Conservation (phyloP, 129 eudicot genomes). For the Artemisia annua region DNA sequence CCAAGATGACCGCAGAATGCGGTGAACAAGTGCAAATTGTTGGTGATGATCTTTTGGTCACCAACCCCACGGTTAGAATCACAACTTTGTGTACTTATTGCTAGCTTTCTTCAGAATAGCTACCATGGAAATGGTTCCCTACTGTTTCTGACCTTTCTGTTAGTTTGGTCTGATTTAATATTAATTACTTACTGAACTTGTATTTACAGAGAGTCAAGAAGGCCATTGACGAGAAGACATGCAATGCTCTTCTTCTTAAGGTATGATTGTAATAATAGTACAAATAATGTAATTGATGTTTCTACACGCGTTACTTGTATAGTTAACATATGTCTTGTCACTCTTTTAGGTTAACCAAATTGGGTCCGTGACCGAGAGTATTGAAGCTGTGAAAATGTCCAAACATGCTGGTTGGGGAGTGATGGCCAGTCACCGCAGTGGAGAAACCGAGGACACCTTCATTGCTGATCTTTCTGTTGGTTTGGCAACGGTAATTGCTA, state of each 20-base stretch:
- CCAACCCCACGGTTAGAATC: slow-evolving; percentile 84
- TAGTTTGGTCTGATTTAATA: neutral
- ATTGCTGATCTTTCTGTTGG: slow-evolving; percentile 81
- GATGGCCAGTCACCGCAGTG: slow-evolving; percentile 57
- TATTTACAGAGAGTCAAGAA: slow-evolving; percentile 41
- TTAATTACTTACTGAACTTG: neutral
- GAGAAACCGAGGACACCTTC: slow-evolving; percentile 77
- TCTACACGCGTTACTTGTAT: neutral
- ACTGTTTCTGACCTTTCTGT: neutral
- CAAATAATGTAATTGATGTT: neutral
- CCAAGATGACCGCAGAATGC: slow-evolving; percentile 71
- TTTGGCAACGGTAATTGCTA: slow-evolving; percentile 60
- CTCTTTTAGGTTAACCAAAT: slow-evolving; percentile 53
- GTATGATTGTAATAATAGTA: neutral
- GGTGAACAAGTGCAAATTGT: slow-evolving; percentile 91
- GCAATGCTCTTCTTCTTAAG: slow-evolving; percentile 49
- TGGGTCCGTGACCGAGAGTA: slow-evolving; percentile 96
- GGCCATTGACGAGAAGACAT: slow-evolving; percentile 43
- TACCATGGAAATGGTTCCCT: no score
- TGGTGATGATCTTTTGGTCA: slow-evolving; percentile 96
- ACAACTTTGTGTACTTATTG: no score
- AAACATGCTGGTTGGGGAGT: slow-evolving; percentile 46
- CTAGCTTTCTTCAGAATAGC: no score
- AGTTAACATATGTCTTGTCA: neutral
- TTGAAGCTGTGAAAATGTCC: slow-evolving; percentile 67